phyloP scores from a whole-genome alignment of 2,329 filamentous ascomycete genomes.

The Orbilia ellipsospora region DNA sequence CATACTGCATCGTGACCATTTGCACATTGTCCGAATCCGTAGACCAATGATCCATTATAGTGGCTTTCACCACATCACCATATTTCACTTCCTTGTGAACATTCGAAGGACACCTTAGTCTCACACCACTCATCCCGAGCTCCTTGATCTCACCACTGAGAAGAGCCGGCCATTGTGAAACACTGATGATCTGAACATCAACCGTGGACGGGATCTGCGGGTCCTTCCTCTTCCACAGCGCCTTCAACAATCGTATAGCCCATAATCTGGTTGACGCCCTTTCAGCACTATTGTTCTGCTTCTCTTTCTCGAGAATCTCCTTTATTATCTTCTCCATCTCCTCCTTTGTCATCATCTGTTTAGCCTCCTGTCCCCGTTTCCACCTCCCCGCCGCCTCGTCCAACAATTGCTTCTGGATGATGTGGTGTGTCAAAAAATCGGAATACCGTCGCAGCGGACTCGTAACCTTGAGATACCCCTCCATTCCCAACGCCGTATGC shows the following conservation, averaged over 20 bases:
- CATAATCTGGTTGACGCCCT: conserved; percentile 27
- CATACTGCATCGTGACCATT: conserved; percentile 50
- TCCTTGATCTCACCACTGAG: conserved; percentile 24
- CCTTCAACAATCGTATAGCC: conserved; percentile 37
- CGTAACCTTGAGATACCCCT: conserved; percentile 73
- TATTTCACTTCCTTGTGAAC: conserved; percentile 26
- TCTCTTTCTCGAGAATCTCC: conserved; percentile 17
- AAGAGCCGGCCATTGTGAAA: conserved; percentile 15
- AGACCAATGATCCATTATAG: conserved; percentile 32
- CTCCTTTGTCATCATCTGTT: conserved; percentile 50
- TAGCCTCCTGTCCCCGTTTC: conserved; percentile 41
- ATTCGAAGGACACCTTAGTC: conserved; percentile 37
- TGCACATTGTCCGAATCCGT: conserved; percentile 33
- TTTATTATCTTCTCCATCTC: conserved; percentile 54
- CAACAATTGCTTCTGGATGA: conserved; percentile 71
- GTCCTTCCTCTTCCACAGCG: conserved; percentile 27
- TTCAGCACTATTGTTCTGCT: conserved; percentile 21
- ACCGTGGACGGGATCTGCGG: conserved; percentile 5
- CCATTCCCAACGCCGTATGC: conserved; percentile 55
- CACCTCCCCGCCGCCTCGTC: conserved; percentile 47
- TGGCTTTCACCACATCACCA: conserved; percentile 41
- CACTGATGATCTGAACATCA: conserved; percentile 42
- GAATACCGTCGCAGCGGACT: conserved; percentile 74
- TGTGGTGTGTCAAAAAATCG: conserved; percentile 74
- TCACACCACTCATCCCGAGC: conserved; percentile 28